These are phyloP conservation scores for Aspergillus oerlinghausenensis DNA, from an alignment of 2,329 filamentous ascomycete genomes.

Conservation along the genomic window DNA sequence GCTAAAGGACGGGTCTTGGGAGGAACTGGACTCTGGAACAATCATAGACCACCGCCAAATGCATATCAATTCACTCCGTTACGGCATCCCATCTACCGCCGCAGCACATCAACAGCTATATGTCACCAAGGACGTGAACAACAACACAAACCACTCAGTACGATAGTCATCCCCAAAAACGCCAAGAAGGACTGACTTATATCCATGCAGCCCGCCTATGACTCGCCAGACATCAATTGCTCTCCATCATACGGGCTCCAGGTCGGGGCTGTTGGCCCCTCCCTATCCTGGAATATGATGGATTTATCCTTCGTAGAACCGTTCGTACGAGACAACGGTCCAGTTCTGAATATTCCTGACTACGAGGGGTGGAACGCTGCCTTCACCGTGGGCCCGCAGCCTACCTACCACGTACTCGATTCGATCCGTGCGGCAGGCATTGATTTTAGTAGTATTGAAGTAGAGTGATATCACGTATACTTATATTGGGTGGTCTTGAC, in stretches of 20 bases:
- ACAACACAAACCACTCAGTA: conserved; percentile 1
- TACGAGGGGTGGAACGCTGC: conserved; percentile 10
- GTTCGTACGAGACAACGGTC: not conserved
- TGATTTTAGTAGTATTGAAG: no score
- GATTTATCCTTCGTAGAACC: conserved; percentile 26
- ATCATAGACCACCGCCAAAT: no score
- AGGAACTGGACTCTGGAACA: no score
- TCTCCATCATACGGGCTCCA: conserved; percentile 11
- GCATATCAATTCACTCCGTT: no score
- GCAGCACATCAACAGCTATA: conserved; percentile 1
- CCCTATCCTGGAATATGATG: not conserved
- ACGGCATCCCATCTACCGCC: no score
- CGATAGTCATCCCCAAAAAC: conserved; percentile 2
- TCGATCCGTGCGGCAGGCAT: conserved; percentile 5
- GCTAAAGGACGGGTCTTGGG: no score
- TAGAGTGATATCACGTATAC: no score
- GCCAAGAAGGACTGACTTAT: conserved; percentile 12
- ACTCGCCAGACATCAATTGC: conserved; percentile 11
- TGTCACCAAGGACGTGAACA: conserved; percentile 1
- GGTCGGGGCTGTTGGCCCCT: not conserved
- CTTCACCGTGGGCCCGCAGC: conserved; percentile 9
- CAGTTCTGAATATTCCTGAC: conserved; percentile 8
- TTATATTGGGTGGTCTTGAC: no score
- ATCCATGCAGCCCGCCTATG: conserved; percentile 34
- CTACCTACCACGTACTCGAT: conserved; percentile 6